Evolutionary conservation across 2,329 filamentous ascomycete species (phyloP).

Genomic region (Trichophyton verrucosum): DNA sequence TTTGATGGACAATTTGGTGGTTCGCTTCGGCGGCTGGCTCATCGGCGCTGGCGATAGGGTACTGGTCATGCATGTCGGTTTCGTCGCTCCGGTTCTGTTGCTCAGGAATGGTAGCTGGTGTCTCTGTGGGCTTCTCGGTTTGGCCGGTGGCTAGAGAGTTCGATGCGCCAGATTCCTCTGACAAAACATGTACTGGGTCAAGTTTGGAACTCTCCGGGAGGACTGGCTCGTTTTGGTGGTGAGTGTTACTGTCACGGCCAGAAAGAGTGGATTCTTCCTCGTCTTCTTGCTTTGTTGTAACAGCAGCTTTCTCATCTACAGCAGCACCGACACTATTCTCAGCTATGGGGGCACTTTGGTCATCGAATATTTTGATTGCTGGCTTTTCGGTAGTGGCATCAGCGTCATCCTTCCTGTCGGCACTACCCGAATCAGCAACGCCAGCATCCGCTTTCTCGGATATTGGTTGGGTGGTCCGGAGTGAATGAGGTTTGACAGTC

Average conservation of each 20-base stretch:
- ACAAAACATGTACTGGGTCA: background rate
- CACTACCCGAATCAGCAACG: constrained; percentile 28
- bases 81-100: constrained; percentile 36
- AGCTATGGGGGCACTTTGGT: constrained; percentile 18
- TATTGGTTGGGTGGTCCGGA: constrained; percentile 23
- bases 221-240: background rate
- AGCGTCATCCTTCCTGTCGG: constrained; percentile 28
- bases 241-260: background rate
- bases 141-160: background rate
- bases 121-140: background rate
- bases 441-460: constrained; percentile 28
- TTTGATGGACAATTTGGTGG: constrained; percentile 31
- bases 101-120: constrained; percentile 10
- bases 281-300: background rate
- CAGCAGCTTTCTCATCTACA: background rate
- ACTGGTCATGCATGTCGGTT: constrained; percentile 53
- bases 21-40: constrained; percentile 32
- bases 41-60: constrained; percentile 38
- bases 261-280: background rate
- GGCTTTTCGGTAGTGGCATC: constrained; percentile 31
- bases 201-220: background rate
- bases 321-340: constrained; percentile 17
- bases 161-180: background rate
- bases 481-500: constrained; percentile 29
- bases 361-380: constrained; percentile 20